A percentile compares a stretch with the other conserved stretches of the same genome.
phyloP scores from a whole-genome alignment of 2,329 filamentous ascomycete species.

The Catunica adiposa region DNA sequence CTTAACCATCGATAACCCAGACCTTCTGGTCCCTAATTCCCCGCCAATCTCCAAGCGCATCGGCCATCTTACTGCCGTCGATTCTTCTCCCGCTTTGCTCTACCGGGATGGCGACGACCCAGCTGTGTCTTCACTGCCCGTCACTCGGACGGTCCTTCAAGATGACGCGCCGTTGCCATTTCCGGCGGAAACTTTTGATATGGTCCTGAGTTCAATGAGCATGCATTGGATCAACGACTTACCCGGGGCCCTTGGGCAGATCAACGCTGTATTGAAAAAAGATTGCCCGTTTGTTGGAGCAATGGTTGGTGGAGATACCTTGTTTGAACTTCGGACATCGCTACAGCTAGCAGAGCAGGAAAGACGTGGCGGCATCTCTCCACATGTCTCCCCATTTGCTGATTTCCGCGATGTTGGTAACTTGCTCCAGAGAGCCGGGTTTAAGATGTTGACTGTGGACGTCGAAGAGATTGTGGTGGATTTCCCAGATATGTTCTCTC shows the following conservation, averaged over 20 bases:
- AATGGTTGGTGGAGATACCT: conserved; percentile 89
- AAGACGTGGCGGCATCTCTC: conserved; percentile 75
- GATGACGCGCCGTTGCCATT: conserved; percentile 69
- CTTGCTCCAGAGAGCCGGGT: conserved; percentile 69
- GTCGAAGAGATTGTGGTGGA: conserved; percentile 95
- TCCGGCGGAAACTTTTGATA: conserved; percentile 62
- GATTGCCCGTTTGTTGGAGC: conserved; percentile 85
- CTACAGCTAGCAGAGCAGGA: conserved; percentile 87
- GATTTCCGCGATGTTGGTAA: conserved; percentile 86
- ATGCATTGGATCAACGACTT: conserved; percentile 98
- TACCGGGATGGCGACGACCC: conserved; percentile 60
- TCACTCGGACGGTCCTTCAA: conserved; percentile 58
- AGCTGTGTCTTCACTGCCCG: conserved; percentile 57
- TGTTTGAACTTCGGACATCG: conserved; percentile 85
- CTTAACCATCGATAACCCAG: conserved; percentile 53
- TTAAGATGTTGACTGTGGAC: conserved; percentile 91
- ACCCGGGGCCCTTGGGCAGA: conserved; percentile 64
- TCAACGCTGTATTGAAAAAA: conserved; percentile 75
- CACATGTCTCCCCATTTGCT: conserved; percentile 78
- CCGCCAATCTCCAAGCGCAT: conserved; percentile 57
- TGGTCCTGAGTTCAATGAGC: conserved; percentile 74
- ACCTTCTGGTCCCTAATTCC: conserved; percentile 38
- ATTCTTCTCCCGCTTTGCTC: conserved; percentile 62
- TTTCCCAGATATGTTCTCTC: conserved; percentile 72
- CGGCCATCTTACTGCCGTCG: conserved; percentile 58